phyloP scores from a whole-genome alignment of 106 monocot species.

The Dactylorhiza incarnata region DNA sequence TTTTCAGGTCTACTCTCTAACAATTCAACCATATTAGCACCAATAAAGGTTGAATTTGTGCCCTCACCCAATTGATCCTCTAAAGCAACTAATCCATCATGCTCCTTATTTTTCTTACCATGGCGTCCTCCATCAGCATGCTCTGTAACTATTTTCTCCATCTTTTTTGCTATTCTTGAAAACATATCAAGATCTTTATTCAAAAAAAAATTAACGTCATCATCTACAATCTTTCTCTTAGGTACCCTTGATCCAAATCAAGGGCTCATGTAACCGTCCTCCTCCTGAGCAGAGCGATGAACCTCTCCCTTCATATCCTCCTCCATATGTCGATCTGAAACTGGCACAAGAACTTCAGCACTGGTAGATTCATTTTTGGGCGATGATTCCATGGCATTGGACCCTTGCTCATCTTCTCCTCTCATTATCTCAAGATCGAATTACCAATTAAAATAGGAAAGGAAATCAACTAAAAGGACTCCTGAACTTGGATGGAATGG shows the following conservation, averaged over 20 bases:
- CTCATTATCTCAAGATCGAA: not conserved
- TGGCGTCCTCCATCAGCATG: not conserved
- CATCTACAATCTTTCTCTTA: conserved; percentile 3
- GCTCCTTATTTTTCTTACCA: not conserved
- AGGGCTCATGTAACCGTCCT: conserved; percentile 10
- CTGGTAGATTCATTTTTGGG: not conserved
- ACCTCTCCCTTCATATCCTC: conserved; percentile 3
- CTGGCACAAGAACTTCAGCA: not conserved
- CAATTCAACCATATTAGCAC: not conserved
- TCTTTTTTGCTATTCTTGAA: conserved; percentile 25
- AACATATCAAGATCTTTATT: not conserved
- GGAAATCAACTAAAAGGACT: too few relatives aligned
- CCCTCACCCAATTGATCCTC: not conserved
- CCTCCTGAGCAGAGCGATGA: not conserved
- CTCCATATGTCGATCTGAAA: not conserved
- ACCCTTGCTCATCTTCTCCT: not conserved
- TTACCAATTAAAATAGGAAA: too few relatives aligned
- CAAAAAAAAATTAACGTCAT: not conserved
- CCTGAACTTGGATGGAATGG: too few relatives aligned
- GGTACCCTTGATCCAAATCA: conserved; percentile 6
- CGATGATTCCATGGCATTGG: not conserved
- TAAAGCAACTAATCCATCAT: not conserved
- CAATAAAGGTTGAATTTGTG: not conserved
- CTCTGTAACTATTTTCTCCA: not conserved
- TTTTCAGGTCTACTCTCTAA: not conserved